Evolutionary conservation across 176 grass and related monocot genomes (phyloP), one percentile per base, ranked within the genome.

Genomic region (Hyparrhenia diplandra): DNA sequence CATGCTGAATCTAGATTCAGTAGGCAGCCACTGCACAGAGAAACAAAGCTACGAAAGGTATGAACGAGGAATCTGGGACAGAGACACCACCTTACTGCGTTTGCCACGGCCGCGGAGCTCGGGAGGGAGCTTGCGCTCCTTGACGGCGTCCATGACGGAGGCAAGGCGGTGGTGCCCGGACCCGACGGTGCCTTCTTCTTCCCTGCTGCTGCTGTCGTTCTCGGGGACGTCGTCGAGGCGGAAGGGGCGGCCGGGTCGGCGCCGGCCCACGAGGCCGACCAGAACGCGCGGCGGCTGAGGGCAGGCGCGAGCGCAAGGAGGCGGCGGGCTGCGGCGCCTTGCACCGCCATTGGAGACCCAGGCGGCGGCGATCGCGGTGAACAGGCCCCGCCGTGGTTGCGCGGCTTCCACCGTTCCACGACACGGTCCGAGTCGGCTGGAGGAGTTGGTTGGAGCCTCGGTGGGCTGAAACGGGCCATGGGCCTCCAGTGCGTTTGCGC

Each of bases 101-200:
- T n/a, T 97, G 17, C 81, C 61, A 54, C 87, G 61, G 4, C 82
- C 87, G 4, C 87, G 91, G 28, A 97, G 89, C 71, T 97, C 85
- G 12, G 91, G 83, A 32, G 91, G 89, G 12, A 97, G 89, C 85
- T 90, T 94, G 46, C 89, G 89, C 20, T 97, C 89, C 77, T 92
- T 90, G 75, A 94, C 80, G 82, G 87, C 91, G 32, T 97, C 91
- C 31, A 85, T 79, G n/a, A 90, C 94, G 13, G 89, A 39, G 24
- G 89, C 81, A 1, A 94, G 77, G 88, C 89, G 87, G 68, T 97
- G 83, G 5, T 49, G 41, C 25, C 3, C 7, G 14, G 69, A 47
- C 29, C 62, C 76, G 80, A 60, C 68, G 89, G 84, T 20, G 87
- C 78, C 76, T 90, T 92, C 73, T 80, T 88, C 41, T 76, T 64